Conservation (phyloP, 2,329 filamentous ascomycete species). For the Arachnopeziza araneosa region DNA sequence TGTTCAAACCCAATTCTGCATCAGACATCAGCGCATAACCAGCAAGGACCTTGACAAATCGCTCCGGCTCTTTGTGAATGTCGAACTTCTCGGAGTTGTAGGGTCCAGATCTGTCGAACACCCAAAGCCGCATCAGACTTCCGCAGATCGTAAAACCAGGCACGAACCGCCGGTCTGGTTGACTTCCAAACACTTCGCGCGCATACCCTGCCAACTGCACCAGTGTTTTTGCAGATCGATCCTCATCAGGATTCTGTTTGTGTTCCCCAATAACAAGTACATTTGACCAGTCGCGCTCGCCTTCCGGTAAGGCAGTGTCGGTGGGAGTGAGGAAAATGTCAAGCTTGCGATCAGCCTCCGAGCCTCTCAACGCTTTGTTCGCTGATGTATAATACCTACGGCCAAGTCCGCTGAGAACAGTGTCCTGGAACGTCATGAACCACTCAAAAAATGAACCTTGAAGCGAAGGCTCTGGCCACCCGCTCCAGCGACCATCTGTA, state of each 20-base stretch:
- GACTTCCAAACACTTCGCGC: constrained; percentile 26
- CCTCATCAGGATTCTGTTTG: constrained; percentile 19
- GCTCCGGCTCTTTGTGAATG: constrained; percentile 27
- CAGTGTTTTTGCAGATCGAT: constrained; percentile 19
- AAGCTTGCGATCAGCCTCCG: constrained; percentile 23
- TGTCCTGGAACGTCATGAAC: constrained; percentile 23
- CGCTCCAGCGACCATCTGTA: constrained; percentile 18
- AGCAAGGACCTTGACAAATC: constrained; percentile 26
- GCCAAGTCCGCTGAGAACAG: constrained; percentile 19
- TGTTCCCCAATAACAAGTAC: constrained; percentile 21
- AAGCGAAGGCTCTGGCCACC: constrained; percentile 20
- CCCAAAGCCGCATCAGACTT: constrained; percentile 29
- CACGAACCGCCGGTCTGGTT: constrained; percentile 22
- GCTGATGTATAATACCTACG: constrained; percentile 22
- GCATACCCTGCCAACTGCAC: constrained; percentile 24
- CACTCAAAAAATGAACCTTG: constrained; percentile 21
- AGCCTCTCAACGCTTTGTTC: constrained; percentile 24
- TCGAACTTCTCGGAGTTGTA: constrained; percentile 30
- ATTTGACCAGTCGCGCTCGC: constrained; percentile 20
- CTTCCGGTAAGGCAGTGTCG: constrained; percentile 12
- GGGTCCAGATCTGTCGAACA: constrained; percentile 31
- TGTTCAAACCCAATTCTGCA: constrained; percentile 30
- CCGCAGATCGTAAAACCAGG: constrained; percentile 22
- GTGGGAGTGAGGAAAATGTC: constrained; percentile 19
- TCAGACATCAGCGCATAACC: constrained; percentile 31